Conservation (phyloP, 2,329 filamentous ascomycete genomes). For the Chaetomiaceae sp. region DNA sequence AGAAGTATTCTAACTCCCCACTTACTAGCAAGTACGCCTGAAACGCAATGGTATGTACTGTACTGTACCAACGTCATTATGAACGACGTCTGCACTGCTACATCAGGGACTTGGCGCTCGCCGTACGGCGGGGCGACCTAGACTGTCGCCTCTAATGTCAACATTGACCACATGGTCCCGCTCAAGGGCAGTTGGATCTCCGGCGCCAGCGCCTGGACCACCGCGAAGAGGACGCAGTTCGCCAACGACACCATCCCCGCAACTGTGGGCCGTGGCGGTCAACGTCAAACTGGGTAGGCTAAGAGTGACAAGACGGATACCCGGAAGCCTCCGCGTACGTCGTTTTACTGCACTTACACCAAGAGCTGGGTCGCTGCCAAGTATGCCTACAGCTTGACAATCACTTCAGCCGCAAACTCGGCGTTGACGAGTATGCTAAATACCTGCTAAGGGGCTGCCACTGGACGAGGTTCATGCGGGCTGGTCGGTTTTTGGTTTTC, state of each 20-base stretch:
- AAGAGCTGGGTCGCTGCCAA: conserved; percentile 76
- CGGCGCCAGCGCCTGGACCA: conserved; percentile 69
- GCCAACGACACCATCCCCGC: conserved; percentile 77
- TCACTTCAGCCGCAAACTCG: conserved; percentile 68
- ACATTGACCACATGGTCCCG: conserved; percentile 82
- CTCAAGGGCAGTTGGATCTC: conserved; percentile 78
- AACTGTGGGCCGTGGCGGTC: conserved; percentile 75
- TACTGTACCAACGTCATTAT: conserved; percentile 56
- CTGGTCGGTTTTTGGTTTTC: too few species aligned
- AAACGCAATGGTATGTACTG: conserved; percentile 73
- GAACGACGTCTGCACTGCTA: conserved; percentile 56
- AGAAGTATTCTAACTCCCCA: conserved; percentile 50
- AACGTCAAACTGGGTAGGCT: conserved; percentile 57
- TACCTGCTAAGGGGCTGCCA: conserved; percentile 54
- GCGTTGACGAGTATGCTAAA: conserved; percentile 62
- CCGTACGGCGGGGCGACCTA: conserved; percentile 72
- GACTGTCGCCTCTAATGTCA: conserved; percentile 64
- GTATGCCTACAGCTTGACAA: conserved; percentile 61
- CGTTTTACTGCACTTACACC: conserved; percentile 75
- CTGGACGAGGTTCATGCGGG: too few species aligned
- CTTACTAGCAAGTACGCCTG: conserved; percentile 59
- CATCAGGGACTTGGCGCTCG: conserved; percentile 63
- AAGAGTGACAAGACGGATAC: conserved; percentile 72
- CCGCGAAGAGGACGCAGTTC: conserved; percentile 59
- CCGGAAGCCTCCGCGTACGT: conserved; percentile 68